These are phyloP conservation scores for Aspergillus brasiliensis DNA, from an alignment of 2,329 filamentous ascomycete species.

Conservation along the genomic window DNA sequence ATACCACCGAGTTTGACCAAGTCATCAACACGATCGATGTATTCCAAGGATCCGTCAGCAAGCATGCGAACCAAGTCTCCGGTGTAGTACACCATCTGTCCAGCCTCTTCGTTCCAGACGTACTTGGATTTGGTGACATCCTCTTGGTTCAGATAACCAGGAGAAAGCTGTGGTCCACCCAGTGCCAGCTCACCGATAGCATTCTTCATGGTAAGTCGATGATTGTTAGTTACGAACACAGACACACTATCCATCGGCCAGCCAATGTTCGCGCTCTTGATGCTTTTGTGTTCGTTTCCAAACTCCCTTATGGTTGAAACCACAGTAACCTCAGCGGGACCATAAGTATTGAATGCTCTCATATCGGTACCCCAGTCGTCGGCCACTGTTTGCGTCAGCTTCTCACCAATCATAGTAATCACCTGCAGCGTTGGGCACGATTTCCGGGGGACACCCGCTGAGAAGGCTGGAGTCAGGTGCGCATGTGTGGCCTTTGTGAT, in stretches of 20 bases:
- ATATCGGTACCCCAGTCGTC: constrained; percentile 43
- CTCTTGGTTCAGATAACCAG: constrained; percentile 33
- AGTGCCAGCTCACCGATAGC: constrained; percentile 34
- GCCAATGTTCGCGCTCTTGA: constrained; percentile 36
- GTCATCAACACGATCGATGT: constrained; percentile 31
- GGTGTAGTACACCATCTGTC: constrained; percentile 34
- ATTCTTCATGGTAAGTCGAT: constrained; percentile 27
- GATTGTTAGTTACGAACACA: constrained; percentile 31
- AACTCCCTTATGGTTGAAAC: constrained; percentile 35
- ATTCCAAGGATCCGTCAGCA: constrained; percentile 27
- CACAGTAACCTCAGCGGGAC: constrained; percentile 42
- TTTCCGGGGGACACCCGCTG: constrained; percentile 30
- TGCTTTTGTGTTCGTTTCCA: constrained; percentile 24
- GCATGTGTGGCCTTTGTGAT: constrained; percentile 31
- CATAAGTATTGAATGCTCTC: constrained; percentile 43
- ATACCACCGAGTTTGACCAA: constrained; percentile 32
- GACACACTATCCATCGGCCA: constrained; percentile 35
- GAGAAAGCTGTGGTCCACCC: constrained; percentile 33
- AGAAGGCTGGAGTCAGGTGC: constrained; percentile 36
- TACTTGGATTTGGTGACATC: constrained; percentile 34
- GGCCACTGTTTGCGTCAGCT: constrained; percentile 33
- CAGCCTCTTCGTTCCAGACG: constrained; percentile 31
- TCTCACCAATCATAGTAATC: constrained; percentile 40
- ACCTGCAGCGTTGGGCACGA: constrained; percentile 34
- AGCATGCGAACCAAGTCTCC: constrained; percentile 36